phyloP scores from a whole-genome alignment of 192 early-diverging fungal species.

The Coemansia sp. region DNA sequence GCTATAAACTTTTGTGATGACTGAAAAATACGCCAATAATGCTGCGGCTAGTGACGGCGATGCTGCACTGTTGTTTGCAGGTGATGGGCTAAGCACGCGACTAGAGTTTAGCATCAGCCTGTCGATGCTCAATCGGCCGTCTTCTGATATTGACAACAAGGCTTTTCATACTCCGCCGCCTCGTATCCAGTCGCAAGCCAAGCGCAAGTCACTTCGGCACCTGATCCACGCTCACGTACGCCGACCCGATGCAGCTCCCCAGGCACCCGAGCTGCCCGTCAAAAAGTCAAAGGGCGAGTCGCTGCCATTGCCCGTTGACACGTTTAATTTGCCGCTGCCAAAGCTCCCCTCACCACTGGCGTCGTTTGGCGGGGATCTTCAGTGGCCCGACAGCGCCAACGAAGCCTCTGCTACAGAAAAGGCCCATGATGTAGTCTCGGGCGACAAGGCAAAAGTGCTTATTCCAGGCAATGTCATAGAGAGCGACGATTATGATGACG shows the following conservation, averaged over 20 bases:
- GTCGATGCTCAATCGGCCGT: constrained; percentile 11
- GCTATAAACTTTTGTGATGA: not conserved
- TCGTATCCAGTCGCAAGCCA: not conserved
- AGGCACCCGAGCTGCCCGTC: not conserved
- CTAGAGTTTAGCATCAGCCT: constrained; percentile 29
- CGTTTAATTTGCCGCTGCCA: constrained; percentile 7
- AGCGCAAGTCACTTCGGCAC: constrained; percentile 5
- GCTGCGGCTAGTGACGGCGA: not conserved
- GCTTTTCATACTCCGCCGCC: not conserved
- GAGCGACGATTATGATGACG: not conserved
- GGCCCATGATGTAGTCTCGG: not conserved
- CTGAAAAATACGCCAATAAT: not conserved
- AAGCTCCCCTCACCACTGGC: constrained; percentile 27
- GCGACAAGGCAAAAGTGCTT: not conserved
- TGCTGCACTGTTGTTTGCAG: constrained; percentile 2
- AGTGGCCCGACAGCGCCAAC: not conserved
- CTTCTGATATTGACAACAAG: not conserved
- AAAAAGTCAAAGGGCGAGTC: not conserved
- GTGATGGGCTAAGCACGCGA: not conserved
- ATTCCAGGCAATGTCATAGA: not conserved
- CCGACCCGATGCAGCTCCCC: not conserved
- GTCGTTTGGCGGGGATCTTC: constrained; percentile 7
- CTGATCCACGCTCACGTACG: not conserved
- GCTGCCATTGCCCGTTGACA: not conserved
- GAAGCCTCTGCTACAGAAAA: not conserved